A percentile compares a stretch with the other conserved stretches of the same genome.
Evolutionary conservation across 352 stramenopile species (phyloP).

Genomic region (Phytophthora sansomeana): DNA sequence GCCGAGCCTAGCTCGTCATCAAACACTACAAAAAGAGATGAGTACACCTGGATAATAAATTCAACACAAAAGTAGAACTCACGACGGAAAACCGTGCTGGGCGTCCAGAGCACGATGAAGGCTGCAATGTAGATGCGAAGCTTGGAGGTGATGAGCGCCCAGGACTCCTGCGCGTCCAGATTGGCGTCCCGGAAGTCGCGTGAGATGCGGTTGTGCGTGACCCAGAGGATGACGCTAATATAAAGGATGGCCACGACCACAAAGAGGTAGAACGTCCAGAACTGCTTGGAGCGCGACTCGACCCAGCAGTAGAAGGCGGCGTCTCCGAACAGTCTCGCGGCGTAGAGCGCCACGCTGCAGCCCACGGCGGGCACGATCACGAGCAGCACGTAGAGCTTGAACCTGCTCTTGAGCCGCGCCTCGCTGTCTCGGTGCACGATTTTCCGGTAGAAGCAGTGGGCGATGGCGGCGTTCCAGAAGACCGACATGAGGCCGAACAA

Average conservation of each 20-base stretch:
- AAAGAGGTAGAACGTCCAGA: constrained; percentile 72
- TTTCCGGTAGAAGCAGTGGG: constrained; percentile 77
- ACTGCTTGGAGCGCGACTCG: constrained; percentile 48
- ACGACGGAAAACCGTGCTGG: constrained; percentile 71
- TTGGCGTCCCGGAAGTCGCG: constrained; percentile 56
- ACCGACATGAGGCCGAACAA: constrained; percentile 68
- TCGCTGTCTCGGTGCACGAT: constrained; percentile 77
- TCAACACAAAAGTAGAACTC: constrained; percentile 19
- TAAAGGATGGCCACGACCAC: constrained; percentile 72
- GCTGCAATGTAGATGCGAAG: constrained; percentile 76
- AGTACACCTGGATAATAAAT: neutral
- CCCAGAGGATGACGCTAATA: constrained; percentile 69
- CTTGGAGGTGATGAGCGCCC: constrained; percentile 63
- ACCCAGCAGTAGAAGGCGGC: constrained; percentile 88
- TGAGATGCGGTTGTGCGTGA: constrained; percentile 68
- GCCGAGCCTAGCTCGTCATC: constrained; percentile 47
- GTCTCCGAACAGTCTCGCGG: constrained; percentile 43
- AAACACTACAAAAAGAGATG: constrained; percentile 47
- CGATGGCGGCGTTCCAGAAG: constrained; percentile 76
- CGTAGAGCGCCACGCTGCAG: constrained; percentile 48
- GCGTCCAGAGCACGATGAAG: constrained; percentile 77
- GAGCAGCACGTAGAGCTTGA: constrained; percentile 66
- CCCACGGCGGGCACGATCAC: constrained; percentile 53
- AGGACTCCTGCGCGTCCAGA: constrained; percentile 74
- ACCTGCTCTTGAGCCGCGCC: constrained; percentile 58